These are phyloP conservation scores for Xylariaceae sp. DNA, from an alignment of 2,329 filamentous ascomycete genomes.

Conservation along the genomic window DNA sequence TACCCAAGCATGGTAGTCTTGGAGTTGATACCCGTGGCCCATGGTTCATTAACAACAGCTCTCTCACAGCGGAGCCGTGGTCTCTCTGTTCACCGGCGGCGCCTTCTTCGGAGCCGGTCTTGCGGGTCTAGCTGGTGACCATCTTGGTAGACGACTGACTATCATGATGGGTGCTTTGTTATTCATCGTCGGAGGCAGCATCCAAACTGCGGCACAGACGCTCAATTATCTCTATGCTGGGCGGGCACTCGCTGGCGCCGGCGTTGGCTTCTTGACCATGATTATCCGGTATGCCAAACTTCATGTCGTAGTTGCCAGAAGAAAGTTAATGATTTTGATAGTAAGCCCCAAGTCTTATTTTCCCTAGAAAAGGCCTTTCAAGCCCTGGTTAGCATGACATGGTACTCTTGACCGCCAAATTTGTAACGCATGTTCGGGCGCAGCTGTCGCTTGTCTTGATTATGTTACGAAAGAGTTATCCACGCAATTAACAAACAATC, in stretches of 20 bases:
- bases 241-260: constrained; percentile 70
- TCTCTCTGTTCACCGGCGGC: constrained; percentile 76
- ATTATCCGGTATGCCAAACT: constrained; percentile 45
- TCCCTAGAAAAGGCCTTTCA: too few relatives aligned
- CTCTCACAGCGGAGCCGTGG: constrained; percentile 66
- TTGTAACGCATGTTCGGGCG: too few relatives aligned
- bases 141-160: constrained; percentile 66
- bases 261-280: constrained; percentile 54
- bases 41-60: neutral
- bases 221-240: constrained; percentile 71
- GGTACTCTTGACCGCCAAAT: too few relatives aligned
- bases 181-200: constrained; percentile 73
- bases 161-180: constrained; percentile 74
- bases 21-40: neutral
- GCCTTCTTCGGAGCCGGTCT: constrained; percentile 68
- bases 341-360: too few relatives aligned
- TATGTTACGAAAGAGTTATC: too few relatives aligned
- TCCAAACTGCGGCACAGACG: constrained; percentile 72
- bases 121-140: constrained; percentile 64
- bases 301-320: neutral
- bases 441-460: too few relatives aligned
- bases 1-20: neutral
- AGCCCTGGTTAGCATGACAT: too few relatives aligned
- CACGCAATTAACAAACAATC: too few relatives aligned
- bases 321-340: constrained; percentile 11